Conservation (phyloP, 2,329 filamentous ascomycete species). For the Stromatinia cepivora region DNA sequence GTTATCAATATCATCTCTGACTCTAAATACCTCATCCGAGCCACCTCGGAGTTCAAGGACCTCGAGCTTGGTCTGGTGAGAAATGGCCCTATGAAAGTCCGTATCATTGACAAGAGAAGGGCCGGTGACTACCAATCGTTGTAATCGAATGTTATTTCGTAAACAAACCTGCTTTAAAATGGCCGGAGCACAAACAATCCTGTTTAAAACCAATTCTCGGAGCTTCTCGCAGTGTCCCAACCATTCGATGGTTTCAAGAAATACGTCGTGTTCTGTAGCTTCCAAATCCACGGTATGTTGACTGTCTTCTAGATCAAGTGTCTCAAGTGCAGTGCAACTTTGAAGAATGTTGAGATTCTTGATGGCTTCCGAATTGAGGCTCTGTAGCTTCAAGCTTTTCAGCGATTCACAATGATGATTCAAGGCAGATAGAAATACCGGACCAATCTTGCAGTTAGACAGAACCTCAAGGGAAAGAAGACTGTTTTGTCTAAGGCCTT, state of each 20-base stretch:
- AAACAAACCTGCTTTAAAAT: constrained; percentile 52
- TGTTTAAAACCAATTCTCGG: constrained; percentile 50
- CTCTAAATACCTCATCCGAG: constrained; percentile 46
- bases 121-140: constrained; percentile 50
- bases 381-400: constrained; percentile 51
- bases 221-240: constrained; percentile 54
- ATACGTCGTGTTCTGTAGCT: constrained; percentile 52
- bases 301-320: constrained; percentile 49
- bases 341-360: constrained; percentile 51
- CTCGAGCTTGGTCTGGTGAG: constrained; percentile 50
- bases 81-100: constrained; percentile 54
- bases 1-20: constrained; percentile 49
- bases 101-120: constrained; percentile 51
- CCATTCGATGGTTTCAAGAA: constrained; percentile 54
- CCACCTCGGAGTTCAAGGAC: constrained; percentile 49
- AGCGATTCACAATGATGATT: constrained; percentile 56
- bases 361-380: constrained; percentile 50
- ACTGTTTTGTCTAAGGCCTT: constrained; percentile 55
- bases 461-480: constrained; percentile 60
- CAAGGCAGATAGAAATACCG: constrained; percentile 54
- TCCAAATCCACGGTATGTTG: constrained; percentile 49
- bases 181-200: constrained; percentile 53
- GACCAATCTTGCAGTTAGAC: constrained; percentile 54
- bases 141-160: constrained; percentile 49
- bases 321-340: constrained; percentile 50